phyloP scores from a whole-genome alignment of 192 early-diverging fungal species.

The Coemansia sp. region DNA sequence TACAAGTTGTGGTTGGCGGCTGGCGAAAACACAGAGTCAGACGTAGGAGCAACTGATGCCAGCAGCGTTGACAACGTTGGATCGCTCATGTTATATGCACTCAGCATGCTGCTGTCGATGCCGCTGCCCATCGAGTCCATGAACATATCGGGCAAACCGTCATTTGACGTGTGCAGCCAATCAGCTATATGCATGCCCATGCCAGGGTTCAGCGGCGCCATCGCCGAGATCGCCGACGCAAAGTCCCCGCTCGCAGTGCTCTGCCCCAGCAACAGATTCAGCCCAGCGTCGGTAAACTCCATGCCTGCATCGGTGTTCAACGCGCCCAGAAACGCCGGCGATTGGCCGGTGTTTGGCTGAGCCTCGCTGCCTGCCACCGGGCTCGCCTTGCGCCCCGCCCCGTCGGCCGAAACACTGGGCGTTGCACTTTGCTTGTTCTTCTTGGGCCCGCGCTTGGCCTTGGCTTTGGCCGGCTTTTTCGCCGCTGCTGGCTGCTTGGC shows the following conservation, averaged over 20 bases:
- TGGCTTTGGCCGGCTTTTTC: conserved; percentile 35
- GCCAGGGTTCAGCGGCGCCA: not conserved
- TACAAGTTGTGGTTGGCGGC: conserved; percentile 37
- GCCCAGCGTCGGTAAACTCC: not conserved
- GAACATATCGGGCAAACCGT: not conserved
- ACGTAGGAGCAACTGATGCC: not conserved
- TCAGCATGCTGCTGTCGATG: not conserved
- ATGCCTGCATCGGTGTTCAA: not conserved
- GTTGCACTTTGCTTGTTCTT: conserved; percentile 12
- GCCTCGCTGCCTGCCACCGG: not conserved
- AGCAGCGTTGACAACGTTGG: not conserved
- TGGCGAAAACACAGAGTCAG: conserved; percentile 16
- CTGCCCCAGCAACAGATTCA: not conserved
- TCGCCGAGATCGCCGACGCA: not conserved
- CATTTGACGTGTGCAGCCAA: not conserved
- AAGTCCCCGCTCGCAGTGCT: not conserved
- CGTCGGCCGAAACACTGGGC: not conserved
- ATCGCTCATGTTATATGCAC: not conserved
- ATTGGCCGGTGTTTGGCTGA: not conserved
- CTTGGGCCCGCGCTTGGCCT: conserved; percentile 28
- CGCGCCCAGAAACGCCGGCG: not conserved
- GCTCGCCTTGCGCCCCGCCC: conserved; percentile 3
- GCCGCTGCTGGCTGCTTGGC: not conserved
- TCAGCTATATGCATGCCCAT: not conserved
- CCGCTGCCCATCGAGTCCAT: not conserved